Percentiles rank a stretch among this genome's conserved stretches.
These are phyloP conservation scores for Chlorella sp. DNA, from an alignment of 139 green algal species.

Conservation along the genomic window DNA sequence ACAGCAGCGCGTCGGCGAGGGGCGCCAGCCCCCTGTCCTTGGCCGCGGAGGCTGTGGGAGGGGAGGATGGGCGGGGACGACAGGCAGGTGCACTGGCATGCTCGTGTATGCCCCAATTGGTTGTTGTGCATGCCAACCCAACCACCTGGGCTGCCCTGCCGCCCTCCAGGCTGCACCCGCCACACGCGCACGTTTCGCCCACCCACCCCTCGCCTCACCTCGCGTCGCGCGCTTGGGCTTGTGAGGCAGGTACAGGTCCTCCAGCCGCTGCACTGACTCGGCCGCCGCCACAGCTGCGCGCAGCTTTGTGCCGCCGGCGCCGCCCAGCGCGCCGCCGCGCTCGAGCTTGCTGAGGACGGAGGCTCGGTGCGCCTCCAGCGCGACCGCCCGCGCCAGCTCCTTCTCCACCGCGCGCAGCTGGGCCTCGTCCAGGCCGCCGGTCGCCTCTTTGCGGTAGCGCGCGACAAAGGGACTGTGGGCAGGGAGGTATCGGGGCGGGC, in stretches of 20 bases:
- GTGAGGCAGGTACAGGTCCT: not conserved
- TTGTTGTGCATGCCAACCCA: no score
- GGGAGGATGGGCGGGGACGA: no score
- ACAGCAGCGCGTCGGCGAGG: not conserved
- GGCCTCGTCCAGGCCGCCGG: constrained; percentile 29
- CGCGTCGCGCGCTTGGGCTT: not conserved
- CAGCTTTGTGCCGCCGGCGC: no score
- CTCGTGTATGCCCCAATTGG: no score
- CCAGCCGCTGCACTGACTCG: not conserved
- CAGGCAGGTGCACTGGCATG: no score
- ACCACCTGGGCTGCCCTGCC: no score
- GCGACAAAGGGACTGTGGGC: constrained; percentile 51
- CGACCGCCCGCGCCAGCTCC: not conserved
- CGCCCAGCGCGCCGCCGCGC: no score
- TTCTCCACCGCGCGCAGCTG: constrained; percentile 13
- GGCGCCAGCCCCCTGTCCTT: not conserved
- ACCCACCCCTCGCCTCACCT: no score
- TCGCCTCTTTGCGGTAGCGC: constrained; percentile 45
- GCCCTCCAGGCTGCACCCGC: no score
- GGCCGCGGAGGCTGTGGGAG: not conserved
- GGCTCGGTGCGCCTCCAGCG: constrained; percentile 17
- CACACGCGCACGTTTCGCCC: no score
- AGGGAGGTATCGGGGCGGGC: no score
- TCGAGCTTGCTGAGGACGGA: not conserved
- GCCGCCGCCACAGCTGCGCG: no score